Conservation (phyloP, 352 stramenopile species). For the Elongisporangium senticosum region DNA sequence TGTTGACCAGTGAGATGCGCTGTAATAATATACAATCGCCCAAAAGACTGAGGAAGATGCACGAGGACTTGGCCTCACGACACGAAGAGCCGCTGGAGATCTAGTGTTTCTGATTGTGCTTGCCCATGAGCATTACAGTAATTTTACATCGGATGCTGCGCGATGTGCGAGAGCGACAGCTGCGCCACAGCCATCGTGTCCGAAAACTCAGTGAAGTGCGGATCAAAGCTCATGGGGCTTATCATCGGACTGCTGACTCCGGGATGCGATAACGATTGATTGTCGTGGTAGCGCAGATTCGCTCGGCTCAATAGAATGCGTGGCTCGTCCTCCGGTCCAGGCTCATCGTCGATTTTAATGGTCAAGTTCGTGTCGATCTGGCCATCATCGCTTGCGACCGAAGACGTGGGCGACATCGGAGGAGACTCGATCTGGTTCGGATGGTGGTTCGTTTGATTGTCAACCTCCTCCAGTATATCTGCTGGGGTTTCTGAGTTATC, state of each 20-base stretch:
- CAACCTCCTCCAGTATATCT: not conserved
- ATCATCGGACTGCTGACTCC: not conserved
- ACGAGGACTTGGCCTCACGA: slow-evolving; percentile 5
- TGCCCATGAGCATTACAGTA: not conserved
- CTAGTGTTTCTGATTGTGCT: not conserved
- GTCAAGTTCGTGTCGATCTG: slow-evolving; percentile 23
- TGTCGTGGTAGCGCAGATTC: slow-evolving; percentile 5
- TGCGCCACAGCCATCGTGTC: not conserved
- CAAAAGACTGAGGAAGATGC: not conserved
- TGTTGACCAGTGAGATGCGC: not conserved
- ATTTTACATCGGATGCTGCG: not conserved
- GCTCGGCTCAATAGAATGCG: slow-evolving; percentile 15
- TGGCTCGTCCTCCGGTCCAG: slow-evolving; percentile 27
- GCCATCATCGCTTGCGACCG: slow-evolving; percentile 30
- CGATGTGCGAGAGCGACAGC: not conserved
- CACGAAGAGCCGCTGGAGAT: not conserved
- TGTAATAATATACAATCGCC: not conserved
- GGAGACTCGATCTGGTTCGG: slow-evolving; percentile 3
- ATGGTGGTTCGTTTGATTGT: slow-evolving; percentile 26
- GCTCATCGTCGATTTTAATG: slow-evolving; percentile 24
- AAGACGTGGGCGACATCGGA: slow-evolving; percentile 36
- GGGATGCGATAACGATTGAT: not conserved
- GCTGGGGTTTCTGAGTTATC: not conserved
- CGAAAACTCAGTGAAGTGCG: slow-evolving; percentile 17
- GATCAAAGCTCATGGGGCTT: slow-evolving; percentile 14